phyloP scores from a whole-genome alignment of 2,329 filamentous ascomycete genomes.

The Trichoderma asperellum region DNA sequence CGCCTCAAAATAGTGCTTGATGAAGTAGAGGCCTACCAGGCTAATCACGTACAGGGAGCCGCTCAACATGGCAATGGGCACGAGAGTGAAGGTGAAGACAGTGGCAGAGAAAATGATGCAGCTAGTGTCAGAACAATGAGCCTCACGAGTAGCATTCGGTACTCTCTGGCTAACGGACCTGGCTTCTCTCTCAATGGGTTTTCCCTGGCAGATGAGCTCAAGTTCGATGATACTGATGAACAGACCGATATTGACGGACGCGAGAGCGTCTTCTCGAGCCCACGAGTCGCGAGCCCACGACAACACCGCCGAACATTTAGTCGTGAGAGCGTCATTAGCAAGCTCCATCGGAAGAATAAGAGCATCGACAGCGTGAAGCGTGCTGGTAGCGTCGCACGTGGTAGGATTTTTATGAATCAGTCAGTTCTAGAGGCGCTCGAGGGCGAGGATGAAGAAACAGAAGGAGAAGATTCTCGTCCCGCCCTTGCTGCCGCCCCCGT shows the following conservation, averaged over 20 bases:
- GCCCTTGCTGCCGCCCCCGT: conserved; percentile 37
- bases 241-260: conserved; percentile 73
- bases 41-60: conserved; percentile 50
- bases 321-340: conserved; percentile 57
- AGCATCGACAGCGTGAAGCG: conserved; percentile 63
- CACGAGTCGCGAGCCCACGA: conserved; percentile 33
- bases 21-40: conserved; percentile 76
- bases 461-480: conserved; percentile 33
- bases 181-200: conserved; percentile 66
- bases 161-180: conserved; percentile 68
- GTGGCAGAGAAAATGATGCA: conserved; percentile 68
- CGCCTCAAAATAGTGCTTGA: conserved; percentile 82
- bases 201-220: conserved; percentile 88
- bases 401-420: conserved; percentile 57
- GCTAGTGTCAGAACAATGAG: conserved; percentile 74
- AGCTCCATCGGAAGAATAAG: conserved; percentile 58
- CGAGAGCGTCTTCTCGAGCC: conserved; percentile 61
- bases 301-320: conserved; percentile 58
- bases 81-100: conserved; percentile 65
- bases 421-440: conserved; percentile 60
- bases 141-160: conserved; percentile 71
- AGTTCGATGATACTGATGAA: conserved; percentile 77
- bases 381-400: conserved; percentile 58
- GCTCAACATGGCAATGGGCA: conserved; percentile 44
- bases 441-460: conserved; percentile 55